phyloP scores from a whole-genome alignment of 2,329 filamentous ascomycete species.

The Sarocladiaceae sp. region DNA sequence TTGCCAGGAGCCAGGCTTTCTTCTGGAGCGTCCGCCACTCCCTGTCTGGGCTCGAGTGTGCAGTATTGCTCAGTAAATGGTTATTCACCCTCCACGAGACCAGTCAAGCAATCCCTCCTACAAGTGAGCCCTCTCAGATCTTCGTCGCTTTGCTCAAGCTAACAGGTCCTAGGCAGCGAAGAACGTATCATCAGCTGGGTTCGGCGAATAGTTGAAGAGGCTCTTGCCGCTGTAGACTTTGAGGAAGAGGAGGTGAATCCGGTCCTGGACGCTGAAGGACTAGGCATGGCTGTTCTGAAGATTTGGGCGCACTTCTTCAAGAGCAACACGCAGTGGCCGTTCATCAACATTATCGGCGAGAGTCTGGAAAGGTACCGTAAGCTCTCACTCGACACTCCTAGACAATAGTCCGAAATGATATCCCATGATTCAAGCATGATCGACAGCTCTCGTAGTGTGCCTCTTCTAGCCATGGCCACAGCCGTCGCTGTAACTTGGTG shows the following conservation, averaged over 20 bases:
- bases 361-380: slow-evolving; percentile 32
- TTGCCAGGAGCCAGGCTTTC: slow-evolving; percentile 48
- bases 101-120: slow-evolving; percentile 16
- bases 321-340: slow-evolving; percentile 41
- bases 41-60: slow-evolving; percentile 47
- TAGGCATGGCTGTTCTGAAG: slow-evolving; percentile 33
- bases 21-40: slow-evolving; percentile 54
- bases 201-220: slow-evolving; percentile 38
- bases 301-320: slow-evolving; percentile 42
- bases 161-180: slow-evolving; percentile 28
- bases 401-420: too few relatives aligned
- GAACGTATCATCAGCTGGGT: slow-evolving; percentile 41
- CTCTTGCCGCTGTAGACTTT: slow-evolving; percentile 30
- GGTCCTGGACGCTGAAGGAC: slow-evolving; percentile 18
- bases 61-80: slow-evolving; percentile 47
- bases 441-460: too few relatives aligned
- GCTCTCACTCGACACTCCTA: too few relatives aligned
- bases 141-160: too few relatives aligned
- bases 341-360: slow-evolving; percentile 37
- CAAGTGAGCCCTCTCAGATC: slow-evolving; percentile 18
- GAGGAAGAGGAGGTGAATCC: slow-evolving; percentile 25
- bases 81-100: slow-evolving; percentile 23
- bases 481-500: too few relatives aligned
- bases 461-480: too few relatives aligned
- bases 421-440: too few relatives aligned